These are phyloP conservation scores for Incumbomyces delicatus DNA, from an alignment of 2,329 filamentous ascomycete species.

Conservation along the genomic window DNA sequence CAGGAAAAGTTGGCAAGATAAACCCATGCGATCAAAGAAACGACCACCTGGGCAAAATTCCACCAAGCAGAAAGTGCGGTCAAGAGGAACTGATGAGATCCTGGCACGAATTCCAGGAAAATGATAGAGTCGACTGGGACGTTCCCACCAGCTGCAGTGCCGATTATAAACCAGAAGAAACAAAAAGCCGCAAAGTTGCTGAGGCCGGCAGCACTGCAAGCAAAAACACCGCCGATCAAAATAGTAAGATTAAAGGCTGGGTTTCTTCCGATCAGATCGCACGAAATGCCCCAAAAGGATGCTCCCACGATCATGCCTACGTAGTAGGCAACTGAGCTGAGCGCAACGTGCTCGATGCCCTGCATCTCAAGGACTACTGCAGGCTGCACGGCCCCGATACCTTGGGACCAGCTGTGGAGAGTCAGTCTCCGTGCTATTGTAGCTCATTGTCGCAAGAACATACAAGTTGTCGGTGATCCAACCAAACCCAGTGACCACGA, in stretches of 20 bases:
- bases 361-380: constrained; percentile 21
- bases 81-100: constrained; percentile 51
- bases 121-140: constrained; percentile 17
- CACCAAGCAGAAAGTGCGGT: constrained; percentile 26
- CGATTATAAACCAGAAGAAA: constrained; percentile 10
- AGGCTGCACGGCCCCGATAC: constrained; percentile 24
- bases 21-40: constrained; percentile 58
- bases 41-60: constrained; percentile 16
- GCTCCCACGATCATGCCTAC: constrained; percentile 55
- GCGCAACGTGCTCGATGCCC: constrained; percentile 45
- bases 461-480: constrained; percentile 53
- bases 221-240: constrained; percentile 51
- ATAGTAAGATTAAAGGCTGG: constrained; percentile 60
- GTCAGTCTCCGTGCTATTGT: too few relatives aligned
- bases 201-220: constrained; percentile 51
- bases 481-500: constrained; percentile 42
- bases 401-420: constrained; percentile 28
- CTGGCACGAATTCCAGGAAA: constrained; percentile 39
- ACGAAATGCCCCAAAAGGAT: constrained; percentile 58
- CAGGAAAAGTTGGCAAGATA: constrained; percentile 58
- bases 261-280: constrained; percentile 54
- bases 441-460: not conserved
- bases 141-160: constrained; percentile 11
- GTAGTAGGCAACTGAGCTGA: constrained; percentile 70
- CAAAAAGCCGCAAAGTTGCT: constrained; percentile 34